Conservation (phyloP, 306 rosid species). For the Castanea sativa region DNA sequence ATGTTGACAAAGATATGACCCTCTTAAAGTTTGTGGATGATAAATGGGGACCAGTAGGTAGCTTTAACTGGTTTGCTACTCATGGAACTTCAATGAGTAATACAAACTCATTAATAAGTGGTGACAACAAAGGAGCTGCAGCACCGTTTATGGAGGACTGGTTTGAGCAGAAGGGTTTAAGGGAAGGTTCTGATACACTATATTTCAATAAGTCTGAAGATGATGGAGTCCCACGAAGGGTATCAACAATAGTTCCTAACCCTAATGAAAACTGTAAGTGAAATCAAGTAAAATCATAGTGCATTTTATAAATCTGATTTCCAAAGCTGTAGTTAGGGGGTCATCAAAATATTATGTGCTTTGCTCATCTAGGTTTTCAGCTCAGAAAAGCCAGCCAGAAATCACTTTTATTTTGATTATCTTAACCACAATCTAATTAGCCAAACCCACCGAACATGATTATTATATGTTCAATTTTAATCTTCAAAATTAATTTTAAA, state of each 20-base stretch:
- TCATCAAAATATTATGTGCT: not conserved
- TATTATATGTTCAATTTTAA: not conserved
- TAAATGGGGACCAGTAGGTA: constrained; percentile 86
- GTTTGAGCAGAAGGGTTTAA: constrained; percentile 47
- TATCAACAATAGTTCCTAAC: constrained; percentile 45
- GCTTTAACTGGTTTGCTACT: constrained; percentile 95
- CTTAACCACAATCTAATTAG: not conserved
- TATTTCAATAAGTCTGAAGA: constrained; percentile 26
- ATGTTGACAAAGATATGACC: constrained; percentile 87
- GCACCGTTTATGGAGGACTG: constrained; percentile 97
- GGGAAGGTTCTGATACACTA: constrained; percentile 10
- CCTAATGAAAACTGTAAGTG: constrained; percentile 37
- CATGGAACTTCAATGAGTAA: constrained; percentile 99
- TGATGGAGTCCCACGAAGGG: constrained; percentile 30
- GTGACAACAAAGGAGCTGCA: constrained; percentile 97
- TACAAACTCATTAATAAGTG: constrained; percentile 72
- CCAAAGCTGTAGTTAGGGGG: not conserved
- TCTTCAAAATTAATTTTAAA: not conserved
- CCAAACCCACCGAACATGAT: not conserved
- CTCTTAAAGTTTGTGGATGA: constrained; percentile 82
- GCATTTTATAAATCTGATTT: not conserved
- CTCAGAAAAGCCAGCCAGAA: not conserved
- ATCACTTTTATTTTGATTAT: not conserved
- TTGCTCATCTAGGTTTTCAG: not conserved
- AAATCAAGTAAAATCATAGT: constrained; percentile 13